phyloP scores from a whole-genome alignment of 106 monocot genomes.

The Posidonia australis region DNA sequence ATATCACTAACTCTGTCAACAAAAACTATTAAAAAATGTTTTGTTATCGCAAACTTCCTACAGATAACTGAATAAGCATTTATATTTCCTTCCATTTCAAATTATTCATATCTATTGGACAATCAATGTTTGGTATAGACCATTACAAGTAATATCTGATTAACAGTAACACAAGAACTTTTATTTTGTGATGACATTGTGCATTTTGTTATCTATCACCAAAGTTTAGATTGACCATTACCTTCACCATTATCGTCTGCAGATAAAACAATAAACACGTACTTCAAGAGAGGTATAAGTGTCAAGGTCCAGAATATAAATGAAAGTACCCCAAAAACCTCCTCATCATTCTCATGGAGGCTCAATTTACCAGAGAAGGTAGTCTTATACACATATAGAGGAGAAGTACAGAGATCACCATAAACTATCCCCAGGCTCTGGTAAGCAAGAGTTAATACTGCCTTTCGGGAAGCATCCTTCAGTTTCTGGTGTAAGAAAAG shows the following conservation, averaged over 20 bases:
- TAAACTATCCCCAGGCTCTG: conserved; percentile 77
- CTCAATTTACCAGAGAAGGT: conserved; percentile 63
- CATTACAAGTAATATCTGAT: not conserved
- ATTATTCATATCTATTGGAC: too few species aligned
- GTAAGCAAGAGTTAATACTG: conserved; percentile 58
- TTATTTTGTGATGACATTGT: too few species aligned
- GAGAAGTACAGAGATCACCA: conserved; percentile 80
- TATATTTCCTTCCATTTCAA: too few species aligned
- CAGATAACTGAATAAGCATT: too few species aligned
- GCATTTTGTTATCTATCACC: too few species aligned
- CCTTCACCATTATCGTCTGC: conserved; percentile 88
- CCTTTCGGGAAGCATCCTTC: conserved; percentile 23
- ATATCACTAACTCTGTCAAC: not conserved
- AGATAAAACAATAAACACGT: conserved; percentile 46
- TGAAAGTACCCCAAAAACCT: conserved; percentile 64
- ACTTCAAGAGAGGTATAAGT: conserved; percentile 66
- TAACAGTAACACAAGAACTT: not conserved
- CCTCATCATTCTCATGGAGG: conserved; percentile 60
- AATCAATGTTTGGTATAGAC: too few species aligned
- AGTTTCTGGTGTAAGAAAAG: conserved; percentile 19
- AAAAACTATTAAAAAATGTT: not conserved
- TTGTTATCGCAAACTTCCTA: too few species aligned
- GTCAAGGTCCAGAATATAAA: conserved; percentile 80
- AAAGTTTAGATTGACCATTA: conserved; percentile 6
- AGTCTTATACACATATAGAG: conserved; percentile 76